Evolutionary conservation across 2,329 filamentous ascomycete species (phyloP).

Genomic region (Ceratocystis ficicola): DNA sequence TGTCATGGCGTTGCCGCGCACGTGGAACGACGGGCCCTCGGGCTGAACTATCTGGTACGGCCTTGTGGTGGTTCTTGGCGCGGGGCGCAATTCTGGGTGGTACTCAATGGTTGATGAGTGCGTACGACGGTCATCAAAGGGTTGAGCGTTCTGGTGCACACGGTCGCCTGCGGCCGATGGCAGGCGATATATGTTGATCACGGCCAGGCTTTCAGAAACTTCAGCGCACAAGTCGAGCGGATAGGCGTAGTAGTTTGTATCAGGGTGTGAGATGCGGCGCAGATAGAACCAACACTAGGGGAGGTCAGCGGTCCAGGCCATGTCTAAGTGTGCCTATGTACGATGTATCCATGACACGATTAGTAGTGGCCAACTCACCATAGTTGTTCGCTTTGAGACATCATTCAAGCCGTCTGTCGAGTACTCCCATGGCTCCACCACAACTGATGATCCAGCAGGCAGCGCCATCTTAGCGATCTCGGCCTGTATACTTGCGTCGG

Average conservation of each 20-base stretch:
- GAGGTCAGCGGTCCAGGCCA: neutral
- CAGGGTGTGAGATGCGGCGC: constrained; percentile 31
- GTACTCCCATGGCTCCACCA: constrained; percentile 46
- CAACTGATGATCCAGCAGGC: constrained; percentile 34
- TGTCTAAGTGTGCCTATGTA: too few species aligned
- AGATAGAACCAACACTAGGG: constrained; percentile 32
- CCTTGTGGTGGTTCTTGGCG: constrained; percentile 28
- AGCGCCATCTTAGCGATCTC: constrained; percentile 35
- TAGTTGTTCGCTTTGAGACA: constrained; percentile 37
- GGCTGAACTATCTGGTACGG: constrained; percentile 32
- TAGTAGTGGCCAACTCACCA: constrained; percentile 30
- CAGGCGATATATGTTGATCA: constrained; percentile 40
- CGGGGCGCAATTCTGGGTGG: constrained; percentile 27
- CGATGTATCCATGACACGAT: too few species aligned
- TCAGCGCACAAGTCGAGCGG: constrained; percentile 43
- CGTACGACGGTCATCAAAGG: constrained; percentile 11
- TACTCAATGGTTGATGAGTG: constrained; percentile 26
- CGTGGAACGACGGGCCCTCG: constrained; percentile 31
- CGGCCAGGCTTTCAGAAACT: constrained; percentile 37
- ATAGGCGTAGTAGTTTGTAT: constrained; percentile 47
- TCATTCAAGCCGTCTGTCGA: constrained; percentile 42
- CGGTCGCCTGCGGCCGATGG: constrained; percentile 33
- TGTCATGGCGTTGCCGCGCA: constrained; percentile 35
- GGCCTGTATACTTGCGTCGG: constrained; percentile 33
- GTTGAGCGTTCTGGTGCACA: constrained; percentile 34